A percentile compares a stretch with the other conserved stretches of the same genome.
These are phyloP conservation scores for Phytophthora pisi DNA, from an alignment of 352 stramenopile species.

Conservation along the genomic window DNA sequence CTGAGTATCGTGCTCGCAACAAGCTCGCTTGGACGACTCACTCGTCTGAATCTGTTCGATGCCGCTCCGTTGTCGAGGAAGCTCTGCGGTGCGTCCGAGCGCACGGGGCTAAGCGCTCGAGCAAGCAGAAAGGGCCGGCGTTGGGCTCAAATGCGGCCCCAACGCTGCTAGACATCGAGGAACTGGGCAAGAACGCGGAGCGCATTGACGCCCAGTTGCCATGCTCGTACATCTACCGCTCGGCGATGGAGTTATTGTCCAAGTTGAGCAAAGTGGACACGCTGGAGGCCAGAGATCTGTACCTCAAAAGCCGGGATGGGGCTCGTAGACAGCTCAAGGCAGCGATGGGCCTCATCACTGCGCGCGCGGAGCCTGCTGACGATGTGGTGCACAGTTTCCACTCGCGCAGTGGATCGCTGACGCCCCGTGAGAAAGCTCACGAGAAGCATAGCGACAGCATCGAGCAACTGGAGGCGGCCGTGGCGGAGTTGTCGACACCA, in stretches of 20 bases:
- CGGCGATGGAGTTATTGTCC: conserved; percentile 57
- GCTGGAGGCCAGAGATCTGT: conserved; percentile 58
- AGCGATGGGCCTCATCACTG: conserved; percentile 13
- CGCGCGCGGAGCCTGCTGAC: conserved; percentile 5
- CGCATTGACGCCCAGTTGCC: conserved; percentile 51
- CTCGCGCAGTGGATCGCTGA: conserved; percentile 10
- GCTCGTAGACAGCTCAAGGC: conserved; percentile 41
- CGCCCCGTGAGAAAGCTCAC: conserved; percentile 7
- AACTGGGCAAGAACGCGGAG: conserved; percentile 19
- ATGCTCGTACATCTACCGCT: conserved; percentile 55
- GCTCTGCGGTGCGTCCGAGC: conserved; percentile 17
- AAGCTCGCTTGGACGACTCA: conserved; percentile 57
- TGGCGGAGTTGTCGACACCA: conserved; percentile 16
- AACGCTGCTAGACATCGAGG: conserved; percentile 1
- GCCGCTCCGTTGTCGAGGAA: conserved; percentile 17
- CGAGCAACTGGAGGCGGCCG: conserved; percentile 19
- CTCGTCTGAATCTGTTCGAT: conserved; percentile 5
- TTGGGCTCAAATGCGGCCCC: conserved; percentile 12
- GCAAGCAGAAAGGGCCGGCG: conserved; percentile 6
- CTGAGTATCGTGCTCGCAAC: conserved; percentile 65
- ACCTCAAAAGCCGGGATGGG: conserved; percentile 38
- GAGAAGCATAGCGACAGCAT: conserved; percentile 19
- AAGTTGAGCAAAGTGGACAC: conserved; percentile 49
- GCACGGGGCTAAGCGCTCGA: background rate
- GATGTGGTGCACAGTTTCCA: conserved; percentile 22